phyloP scores from a whole-genome alignment of 2,329 filamentous ascomycete species.

The Fusarium goolgardi region DNA sequence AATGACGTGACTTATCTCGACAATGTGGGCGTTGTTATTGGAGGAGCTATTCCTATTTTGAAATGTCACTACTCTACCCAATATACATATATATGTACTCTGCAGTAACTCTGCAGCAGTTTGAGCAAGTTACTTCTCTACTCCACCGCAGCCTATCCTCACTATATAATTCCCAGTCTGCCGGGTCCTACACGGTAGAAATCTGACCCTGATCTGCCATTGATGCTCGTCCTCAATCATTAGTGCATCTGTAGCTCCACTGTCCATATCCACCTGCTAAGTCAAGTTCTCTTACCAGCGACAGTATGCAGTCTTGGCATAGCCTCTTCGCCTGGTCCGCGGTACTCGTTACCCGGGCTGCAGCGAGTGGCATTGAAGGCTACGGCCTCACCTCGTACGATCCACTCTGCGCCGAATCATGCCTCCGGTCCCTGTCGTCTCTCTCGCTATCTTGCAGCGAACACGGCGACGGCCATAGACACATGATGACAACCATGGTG shows the following conservation, averaged over 20 bases:
- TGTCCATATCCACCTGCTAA: not conserved
- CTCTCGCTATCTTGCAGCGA: not conserved
- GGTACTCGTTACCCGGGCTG: not conserved
- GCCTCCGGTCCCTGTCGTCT: not conserved
- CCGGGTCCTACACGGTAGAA: too few species aligned
- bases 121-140: not conserved
- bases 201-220: not conserved
- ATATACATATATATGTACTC: too few species aligned
- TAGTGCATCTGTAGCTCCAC: not conserved
- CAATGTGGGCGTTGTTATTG: too few species aligned
- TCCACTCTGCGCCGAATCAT: not conserved
- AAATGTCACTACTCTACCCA: not conserved
- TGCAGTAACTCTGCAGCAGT: not conserved
- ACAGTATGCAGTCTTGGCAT: not conserved
- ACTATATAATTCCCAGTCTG: not conserved
- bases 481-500: not conserved
- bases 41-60: not conserved
- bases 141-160: not conserved
- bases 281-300: not conserved
- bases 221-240: not conserved
- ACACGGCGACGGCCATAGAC: not conserved
- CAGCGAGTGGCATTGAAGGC: not conserved
- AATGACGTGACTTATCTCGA: too few species aligned
- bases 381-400: not conserved
- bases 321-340: rapidly evolving